Evolutionary conservation across 2,329 filamentous ascomycete genomes (phyloP), one percentile per base, ranked within the genome.

Genomic region (Myotisia sp.): DNA sequence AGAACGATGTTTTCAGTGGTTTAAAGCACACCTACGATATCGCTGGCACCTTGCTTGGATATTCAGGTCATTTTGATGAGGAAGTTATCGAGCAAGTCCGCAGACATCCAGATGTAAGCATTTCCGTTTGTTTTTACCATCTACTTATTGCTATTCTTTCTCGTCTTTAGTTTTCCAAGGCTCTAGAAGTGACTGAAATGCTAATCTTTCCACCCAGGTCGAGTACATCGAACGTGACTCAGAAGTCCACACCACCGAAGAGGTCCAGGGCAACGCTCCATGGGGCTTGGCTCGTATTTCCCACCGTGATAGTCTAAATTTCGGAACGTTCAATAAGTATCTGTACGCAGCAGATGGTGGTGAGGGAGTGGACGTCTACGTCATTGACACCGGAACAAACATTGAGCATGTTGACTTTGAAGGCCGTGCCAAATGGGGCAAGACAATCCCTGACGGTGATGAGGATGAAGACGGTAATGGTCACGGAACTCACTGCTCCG

Each of bases 201-300:
- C n/a, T n/a, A n/a, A n/a, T n/a, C n/a, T n/a, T n/a, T n/a, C n/a
- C n/a, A n/a, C n/a, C 10, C 53, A 98, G 90, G 82, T 98, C 55
- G 87, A 93, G 51, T 92, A 84, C 62, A 82, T 98, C 54, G 90
- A 98, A 73, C 82, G 76, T 52, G 90, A 98, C 62, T 86, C 83
- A 33, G 70, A 90, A 48, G 90, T 98, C 50, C 83, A 85, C 66
- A 84, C 83, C 37, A 74, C 92, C 63, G 61, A 60, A 37, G 50
- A 56, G 31, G 54, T 61, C 44, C 67, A 74, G 5, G 84, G 98
- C 74, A 90, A 84, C 70, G 82, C 92, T 44, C 90, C 90, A n/a
- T 98, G 92, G 90, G 90, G 92, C 67, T 73, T 98, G 45, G 90
- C 92, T 48, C 84, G 90, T 75, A 82, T 98, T 64, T 98, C 90